Evolutionary conservation across 2,329 filamentous ascomycete species (phyloP), one percentile per base, ranked within the genome.

Genomic region (Microsporum ferrugineum): DNA sequence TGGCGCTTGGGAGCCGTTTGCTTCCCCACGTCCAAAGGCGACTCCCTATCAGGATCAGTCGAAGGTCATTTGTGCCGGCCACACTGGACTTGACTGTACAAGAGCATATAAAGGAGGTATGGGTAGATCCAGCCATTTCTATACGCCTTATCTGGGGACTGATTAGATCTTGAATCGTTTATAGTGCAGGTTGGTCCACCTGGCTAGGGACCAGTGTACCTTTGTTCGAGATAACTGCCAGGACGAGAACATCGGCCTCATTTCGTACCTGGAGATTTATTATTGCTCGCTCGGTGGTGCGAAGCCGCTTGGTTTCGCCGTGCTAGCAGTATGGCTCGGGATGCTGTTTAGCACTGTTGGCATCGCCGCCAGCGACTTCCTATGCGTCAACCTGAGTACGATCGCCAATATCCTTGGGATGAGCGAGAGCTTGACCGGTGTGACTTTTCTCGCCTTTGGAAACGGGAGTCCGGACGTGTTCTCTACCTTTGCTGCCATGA

Each of bases 391-490:
- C 71, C 81, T 99, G 38, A 94, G 89, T 73, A 97, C 94, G 10
- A 94, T 99, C 68, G 87, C 94, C 27, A 87, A 82, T 61, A 84
- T 96, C 59, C 80, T 97, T 33, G 91, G 92, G 23, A 87, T 99
- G 78, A 96, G 91, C 73, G 91, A 99, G 77, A 97, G 90, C 72
- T 82, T 99, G 75, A 91, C 94, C 0, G 94, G 94, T 39, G 95
- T 99, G 33, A 99, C 94, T 0, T 95, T 99, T 69, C 78, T 99
- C 59, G 94, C 94, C 6, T 95, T 99, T 75, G 94, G 94, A 65
- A 99, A 99, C 78, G 94, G 94, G 59, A 97, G 92, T 64, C 94
- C 94, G 1, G 94, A 99, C 74, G 91, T 99, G 53, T 99, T 99
- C 75, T 96, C 91, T 66, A 99, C 94, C 1, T 97, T 99, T 76